Conservation (phyloP, 1,139 yeast genomes). For the Saccharomyces hybrid region DNA sequence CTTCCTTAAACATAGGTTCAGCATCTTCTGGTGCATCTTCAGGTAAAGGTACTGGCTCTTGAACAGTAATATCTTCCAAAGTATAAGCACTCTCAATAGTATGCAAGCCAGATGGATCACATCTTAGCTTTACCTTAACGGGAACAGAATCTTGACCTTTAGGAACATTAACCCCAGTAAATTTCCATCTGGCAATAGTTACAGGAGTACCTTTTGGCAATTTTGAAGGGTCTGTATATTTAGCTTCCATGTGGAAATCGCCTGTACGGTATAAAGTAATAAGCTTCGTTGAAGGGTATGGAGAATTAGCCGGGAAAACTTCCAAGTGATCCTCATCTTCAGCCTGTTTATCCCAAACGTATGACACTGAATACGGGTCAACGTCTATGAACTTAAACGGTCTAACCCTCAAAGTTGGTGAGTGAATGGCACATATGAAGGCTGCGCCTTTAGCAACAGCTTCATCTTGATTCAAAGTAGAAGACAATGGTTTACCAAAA, state of each 20-base stretch:
- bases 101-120: constrained; percentile 94
- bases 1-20: constrained; percentile 84
- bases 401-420: constrained; percentile 97
- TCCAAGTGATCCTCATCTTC: constrained; percentile 86
- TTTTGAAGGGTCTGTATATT: constrained; percentile 66
- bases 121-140: constrained; percentile 88
- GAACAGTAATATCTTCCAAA: constrained; percentile 81
- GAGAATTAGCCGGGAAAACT: constrained; percentile 92
- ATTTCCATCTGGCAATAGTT: constrained; percentile 74
- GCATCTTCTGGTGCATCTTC: constrained; percentile 52
- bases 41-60: constrained; percentile 66
- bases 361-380: constrained; percentile 87
- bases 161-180: constrained; percentile 75
- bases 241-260: constrained; percentile 82
- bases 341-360: constrained; percentile 89
- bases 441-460: constrained; percentile 99
- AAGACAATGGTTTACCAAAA: constrained; percentile 81
- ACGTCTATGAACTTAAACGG: constrained; percentile 97
- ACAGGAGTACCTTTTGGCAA: constrained; percentile 63
- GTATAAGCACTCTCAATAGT: constrained; percentile 91
- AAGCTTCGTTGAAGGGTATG: constrained; percentile 91
- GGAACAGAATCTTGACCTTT: constrained; percentile 75
- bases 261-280: constrained; percentile 88
- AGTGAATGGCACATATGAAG: constrained; percentile 96
- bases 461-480: constrained; percentile 97